phyloP scores from a whole-genome alignment of 208 protist species.

The Herpetomonas samuelpessoai region DNA sequence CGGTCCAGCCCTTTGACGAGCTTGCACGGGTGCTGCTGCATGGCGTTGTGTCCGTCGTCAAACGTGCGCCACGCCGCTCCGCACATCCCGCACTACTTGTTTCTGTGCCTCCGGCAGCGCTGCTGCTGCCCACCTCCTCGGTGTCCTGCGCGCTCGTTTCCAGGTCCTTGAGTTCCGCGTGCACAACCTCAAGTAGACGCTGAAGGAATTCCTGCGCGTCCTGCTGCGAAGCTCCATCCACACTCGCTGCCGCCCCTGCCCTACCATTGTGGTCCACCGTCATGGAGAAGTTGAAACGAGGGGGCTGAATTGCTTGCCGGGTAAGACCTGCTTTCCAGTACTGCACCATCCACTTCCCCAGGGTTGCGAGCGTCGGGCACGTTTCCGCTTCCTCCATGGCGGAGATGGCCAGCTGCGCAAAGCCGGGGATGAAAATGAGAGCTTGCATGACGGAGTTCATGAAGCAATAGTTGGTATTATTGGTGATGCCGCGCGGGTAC shows the following conservation, averaged over 20 bases:
- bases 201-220: constrained; percentile 87
- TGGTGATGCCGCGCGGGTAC: constrained; percentile 61
- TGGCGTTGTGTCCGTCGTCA: neutral
- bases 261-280: neutral
- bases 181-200: constrained; percentile 55
- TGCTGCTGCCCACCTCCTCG: neutral
- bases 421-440: constrained; percentile 56
- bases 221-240: constrained; percentile 68
- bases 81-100: neutral
- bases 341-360: constrained; percentile 68
- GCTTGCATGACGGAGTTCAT: constrained; percentile 80
- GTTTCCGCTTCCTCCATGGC: constrained; percentile 17
- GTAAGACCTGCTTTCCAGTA: constrained; percentile 56
- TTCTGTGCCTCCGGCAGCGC: neutral
- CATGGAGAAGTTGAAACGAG: constrained; percentile 20
- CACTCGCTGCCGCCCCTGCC: neutral
- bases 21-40: neutral
- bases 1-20: constrained; percentile 57
- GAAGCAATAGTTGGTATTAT: constrained; percentile 83
- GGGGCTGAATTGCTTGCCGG: constrained; percentile 17
- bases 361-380: constrained; percentile 38
- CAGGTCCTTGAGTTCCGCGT: constrained; percentile 42
- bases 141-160: constrained; percentile 13
- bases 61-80: neutral
- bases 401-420: constrained; percentile 66